Evolutionary conservation across 164 flowering plant species (phyloP), one percentile per base, ranked within the genome.

Genomic region (Magnolia kwangsiensis): DNA sequence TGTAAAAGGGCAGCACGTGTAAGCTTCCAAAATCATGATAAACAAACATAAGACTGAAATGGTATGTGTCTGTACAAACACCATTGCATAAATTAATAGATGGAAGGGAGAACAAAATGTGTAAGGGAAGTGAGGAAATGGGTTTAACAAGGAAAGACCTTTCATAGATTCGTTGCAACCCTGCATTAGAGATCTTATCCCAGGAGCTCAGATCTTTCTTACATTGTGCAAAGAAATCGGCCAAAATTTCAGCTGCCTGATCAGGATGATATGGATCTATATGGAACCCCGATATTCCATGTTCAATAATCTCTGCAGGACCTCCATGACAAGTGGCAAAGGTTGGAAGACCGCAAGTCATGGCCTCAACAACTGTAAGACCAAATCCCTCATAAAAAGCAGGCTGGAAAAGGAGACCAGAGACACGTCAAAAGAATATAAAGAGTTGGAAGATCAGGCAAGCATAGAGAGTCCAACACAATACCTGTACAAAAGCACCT

Each of bases 241-340:
- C 85, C 85, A 96, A 74, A 74, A 81, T 61, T 18, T 51, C 83
- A 50, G 91, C 87, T 65, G 90, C 90, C 72, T 88, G 91, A 80
- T 92, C 91, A 24, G 97, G 95, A 78, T 91, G 97, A 80, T 96
- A 96, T 16, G 99, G 99, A 84, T 96, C 98, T 74, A 96, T 82
- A 77, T 96, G 97, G 82, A 90, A 94, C 10, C 99, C 99, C 8
- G 98, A 94, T 71, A 84, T 73, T 49, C 99, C 97, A 80, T 92
- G 83, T 85, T 94, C 93, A 68, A 96, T 96, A 55, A 94, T 94
- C 85, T 96, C 99, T 74, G 94, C 89, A 61, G 99, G 99, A 71
- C 98, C 99, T 77, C 98, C 99, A 80, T 96, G 97, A 78, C 88
- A 87, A 68, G 99, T 96, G 70, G 99, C 99, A 84, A 96, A 92